Evolutionary conservation across 2,329 filamentous ascomycete species (phyloP).

Genomic region (Ophiosphaerella narmari): DNA sequence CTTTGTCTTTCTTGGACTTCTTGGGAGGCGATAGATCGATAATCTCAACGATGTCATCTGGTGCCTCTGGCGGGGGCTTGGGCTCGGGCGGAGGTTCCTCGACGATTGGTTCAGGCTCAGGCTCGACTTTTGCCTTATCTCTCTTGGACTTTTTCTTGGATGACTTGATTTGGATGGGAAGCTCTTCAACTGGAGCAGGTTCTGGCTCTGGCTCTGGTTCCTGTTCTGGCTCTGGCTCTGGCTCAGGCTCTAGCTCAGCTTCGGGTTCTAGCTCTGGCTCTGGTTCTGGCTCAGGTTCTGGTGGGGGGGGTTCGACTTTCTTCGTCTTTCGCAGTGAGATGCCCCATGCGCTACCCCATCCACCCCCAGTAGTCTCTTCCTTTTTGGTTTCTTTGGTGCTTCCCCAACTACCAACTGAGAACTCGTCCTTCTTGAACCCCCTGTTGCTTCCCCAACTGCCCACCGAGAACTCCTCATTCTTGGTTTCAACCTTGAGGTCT

Average conservation of each 20-base stretch:
- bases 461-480: conserved; percentile 26
- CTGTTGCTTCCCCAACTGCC: conserved; percentile 46
- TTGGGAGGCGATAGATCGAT: conserved; percentile 36
- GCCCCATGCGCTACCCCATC: conserved; percentile 50
- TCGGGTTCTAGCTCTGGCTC: conserved; percentile 1
- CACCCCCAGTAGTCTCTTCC: conserved; percentile 29
- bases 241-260: conserved; percentile 18
- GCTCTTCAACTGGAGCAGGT: conserved; percentile 25
- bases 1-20: conserved; percentile 34
- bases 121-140: conserved; percentile 30
- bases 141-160: conserved; percentile 48
- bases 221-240: conserved; percentile 26
- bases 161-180: conserved; percentile 41
- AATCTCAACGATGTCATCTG: conserved; percentile 30
- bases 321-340: conserved; percentile 51
- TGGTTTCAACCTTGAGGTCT: conserved; percentile 15
- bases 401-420: conserved; percentile 1
- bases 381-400: conserved; percentile 22
- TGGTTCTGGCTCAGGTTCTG: conserved; percentile 7
- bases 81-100: conserved; percentile 8
- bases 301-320: conserved; percentile 49
- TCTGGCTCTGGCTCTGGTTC: conserved; percentile 10
- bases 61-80: conserved; percentile 19
- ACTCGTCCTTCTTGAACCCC: conserved; percentile 27
- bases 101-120: conserved; percentile 10